Evolutionary conservation across 345 rosid species (phyloP), one percentile per base, ranked within the genome.

Genomic region (Raphanus sativus): DNA sequence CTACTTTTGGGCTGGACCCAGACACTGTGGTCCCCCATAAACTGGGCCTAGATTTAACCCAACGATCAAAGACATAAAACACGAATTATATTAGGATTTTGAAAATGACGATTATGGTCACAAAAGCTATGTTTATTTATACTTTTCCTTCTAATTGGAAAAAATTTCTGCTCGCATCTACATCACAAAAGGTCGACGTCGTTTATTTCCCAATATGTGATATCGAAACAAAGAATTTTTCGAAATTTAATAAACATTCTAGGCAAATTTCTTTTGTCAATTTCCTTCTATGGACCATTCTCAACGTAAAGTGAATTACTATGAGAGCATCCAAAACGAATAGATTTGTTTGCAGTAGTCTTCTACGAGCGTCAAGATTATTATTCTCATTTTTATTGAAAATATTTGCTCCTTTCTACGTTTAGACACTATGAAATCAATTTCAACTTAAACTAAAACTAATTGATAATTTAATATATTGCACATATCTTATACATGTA

Each of bases 1-100:
- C 7, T 65, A 26, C 73, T 78, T 71, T 78, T 66, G 81, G 81
- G 73, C 76, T 71, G 73, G 73, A 78, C 63, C 81, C 24, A 42
- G 65, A 64, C 3, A 66, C 45, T 15, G 63, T 78, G 81, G 77
- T 72, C 81, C 81, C 73, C 4, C 4, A 21, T 65, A 5, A 56
- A 65, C n/a, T 77, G 68, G 81, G 81, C 77, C 69, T 70, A 0
- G 8, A 70, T 25, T 42, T 15, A 71, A 77, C 24, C 55, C 52
- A 9, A 25, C 62, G 68, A 71, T 77, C 21, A 71, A 45, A 56
- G 62, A 29, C 62, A 38, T 71, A 24, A 61, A 45, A 15, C 61
- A 65, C 55, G 15, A 78, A 40, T 32, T 77, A 29, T 56, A 36
- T 2, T 62, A 45, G 25, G 34, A 6, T 7, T 26, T 6, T 8